Percentiles rank a stretch among this genome's conserved stretches.
Conservation (phyloP, 2,329 filamentous ascomycete species). For the Cucurbitaria berberidis region DNA sequence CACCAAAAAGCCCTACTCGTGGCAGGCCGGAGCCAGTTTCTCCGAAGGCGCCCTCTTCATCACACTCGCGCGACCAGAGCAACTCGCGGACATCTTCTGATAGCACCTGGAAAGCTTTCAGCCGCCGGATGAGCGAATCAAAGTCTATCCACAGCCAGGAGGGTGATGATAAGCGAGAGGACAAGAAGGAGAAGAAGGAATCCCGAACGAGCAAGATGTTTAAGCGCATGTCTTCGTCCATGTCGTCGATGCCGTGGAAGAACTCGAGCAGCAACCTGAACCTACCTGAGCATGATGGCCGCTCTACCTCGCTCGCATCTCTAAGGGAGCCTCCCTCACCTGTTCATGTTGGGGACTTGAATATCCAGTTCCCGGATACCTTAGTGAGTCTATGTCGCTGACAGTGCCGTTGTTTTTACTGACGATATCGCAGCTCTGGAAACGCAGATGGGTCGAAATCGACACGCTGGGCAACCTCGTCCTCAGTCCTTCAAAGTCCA, state of each 20-base stretch:
- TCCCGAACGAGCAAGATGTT: slow-evolving; percentile 67
- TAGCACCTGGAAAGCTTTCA: slow-evolving; percentile 47
- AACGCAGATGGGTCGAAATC: slow-evolving; percentile 85
- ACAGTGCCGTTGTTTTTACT: not conserved
- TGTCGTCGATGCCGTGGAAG: slow-evolving; percentile 60
- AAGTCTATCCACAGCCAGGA: slow-evolving; percentile 40
- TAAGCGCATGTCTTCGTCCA: slow-evolving; percentile 69
- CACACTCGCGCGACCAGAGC: slow-evolving; percentile 40
- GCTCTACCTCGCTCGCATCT: slow-evolving; percentile 32
- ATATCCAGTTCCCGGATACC: slow-evolving; percentile 96
- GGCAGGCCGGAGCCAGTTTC: slow-evolving; percentile 41
- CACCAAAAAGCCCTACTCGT: slow-evolving; percentile 34
- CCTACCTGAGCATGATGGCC: slow-evolving; percentile 48
- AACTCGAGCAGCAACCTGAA: slow-evolving; percentile 50
- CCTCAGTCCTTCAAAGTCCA: slow-evolving; percentile 72
- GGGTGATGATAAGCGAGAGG: slow-evolving; percentile 49
- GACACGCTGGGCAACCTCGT: slow-evolving; percentile 85
- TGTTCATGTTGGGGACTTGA: slow-evolving; percentile 83
- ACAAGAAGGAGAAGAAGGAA: slow-evolving; percentile 60
- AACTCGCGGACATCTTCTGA: slow-evolving; percentile 48
- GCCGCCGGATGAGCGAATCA: slow-evolving; percentile 47
- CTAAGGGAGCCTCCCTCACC: slow-evolving; percentile 58
- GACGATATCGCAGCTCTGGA: slow-evolving; percentile 71
- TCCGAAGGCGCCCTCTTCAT: slow-evolving; percentile 35
- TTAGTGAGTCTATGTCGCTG: slow-evolving; percentile 56